Base-by-base conservation (phyloP, 257 asterid species). In the Ilex aquifolium region DNA sequence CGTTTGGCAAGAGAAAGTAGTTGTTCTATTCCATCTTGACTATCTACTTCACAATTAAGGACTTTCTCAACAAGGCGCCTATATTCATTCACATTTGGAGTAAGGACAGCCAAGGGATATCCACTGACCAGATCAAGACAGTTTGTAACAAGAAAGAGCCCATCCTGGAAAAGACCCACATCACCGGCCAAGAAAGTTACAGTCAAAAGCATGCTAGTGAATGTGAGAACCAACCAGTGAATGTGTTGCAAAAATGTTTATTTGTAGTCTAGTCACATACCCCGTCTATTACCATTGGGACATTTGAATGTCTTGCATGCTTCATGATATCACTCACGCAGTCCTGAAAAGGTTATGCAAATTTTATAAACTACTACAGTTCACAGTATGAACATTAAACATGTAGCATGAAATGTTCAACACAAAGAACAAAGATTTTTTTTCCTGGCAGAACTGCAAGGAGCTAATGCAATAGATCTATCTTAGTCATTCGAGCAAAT, bases 221-320 rank as follows among this genome's bases (percentile, higher is more conserved):
- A 36, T 3, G 7, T 3, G 3, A 36, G 40, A 36, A 3, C 40
- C 7, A 7, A 36, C 40, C 40, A 7, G 7, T 36, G n/a, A n/a
- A n/a, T n/a, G n/a, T n/a, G n/a, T n/a, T n/a, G n/a, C n/a, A n/a
- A n/a, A n/a, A n/a, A n/a, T 36, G 40, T 36, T 3, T 52, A 6
- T 36, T 50, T 36, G 53, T 61, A 27, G n/a, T n/a, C n/a, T n/a
- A n/a, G 63, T 52, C 56, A 73, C 88, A 75, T 85, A 93, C 99
- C 83, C 97, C 99, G 57, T 93, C 99, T 64, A 93, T 77, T 52
- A 90, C 90, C 86, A 93, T 87, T 27, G 99, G 99, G 53, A 90
- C 87, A 75, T 82, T 90, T 68, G 85, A 82, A 71, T 77, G 65
- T 82, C 82, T 85, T 40, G 96, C 99, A 64, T 68, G 92, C 84